A percentile compares a stretch with the other conserved stretches of the same genome.
phyloP scores from a whole-genome alignment of 2,329 filamentous ascomycete species.

The Conoideocrella luteorostrata region DNA sequence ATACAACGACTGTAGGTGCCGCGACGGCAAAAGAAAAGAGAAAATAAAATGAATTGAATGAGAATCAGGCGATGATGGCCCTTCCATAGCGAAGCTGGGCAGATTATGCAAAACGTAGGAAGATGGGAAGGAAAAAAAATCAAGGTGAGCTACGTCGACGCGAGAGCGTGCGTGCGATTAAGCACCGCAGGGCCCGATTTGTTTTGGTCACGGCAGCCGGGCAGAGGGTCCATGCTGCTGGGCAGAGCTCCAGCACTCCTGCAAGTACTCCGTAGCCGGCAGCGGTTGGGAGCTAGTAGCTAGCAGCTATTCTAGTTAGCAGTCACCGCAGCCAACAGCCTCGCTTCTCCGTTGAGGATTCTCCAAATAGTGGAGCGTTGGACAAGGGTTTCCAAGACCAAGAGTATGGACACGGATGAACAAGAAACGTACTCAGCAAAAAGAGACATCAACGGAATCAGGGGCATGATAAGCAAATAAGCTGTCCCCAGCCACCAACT shows the following conservation, averaged over 20 bases:
- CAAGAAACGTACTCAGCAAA: too few species aligned
- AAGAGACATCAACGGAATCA: too few species aligned
- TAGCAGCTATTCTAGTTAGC: too few species aligned
- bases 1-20: conserved; percentile 4
- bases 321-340: too few species aligned
- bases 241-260: neutral
- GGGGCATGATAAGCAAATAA: too few species aligned
- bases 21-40: neutral
- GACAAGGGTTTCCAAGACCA: too few species aligned
- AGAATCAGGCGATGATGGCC: neutral
- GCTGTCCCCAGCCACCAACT: too few species aligned
- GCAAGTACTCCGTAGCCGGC: too few species aligned
- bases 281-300: neutral
- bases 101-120: neutral
- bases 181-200: neutral
- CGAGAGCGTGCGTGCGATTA: neutral
- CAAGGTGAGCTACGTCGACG: neutral
- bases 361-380: too few species aligned
- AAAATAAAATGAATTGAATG: neutral
- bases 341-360: too few species aligned
- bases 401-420: too few species aligned
- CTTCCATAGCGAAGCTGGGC: neutral
- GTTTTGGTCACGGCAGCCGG: conserved; percentile 2
- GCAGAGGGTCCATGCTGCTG: too few species aligned
- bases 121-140: neutral